Evolutionary conservation across 2,329 filamentous ascomycete species (phyloP), one percentile per base, ranked within the genome.

Genomic region (Fusarium illudens): DNA sequence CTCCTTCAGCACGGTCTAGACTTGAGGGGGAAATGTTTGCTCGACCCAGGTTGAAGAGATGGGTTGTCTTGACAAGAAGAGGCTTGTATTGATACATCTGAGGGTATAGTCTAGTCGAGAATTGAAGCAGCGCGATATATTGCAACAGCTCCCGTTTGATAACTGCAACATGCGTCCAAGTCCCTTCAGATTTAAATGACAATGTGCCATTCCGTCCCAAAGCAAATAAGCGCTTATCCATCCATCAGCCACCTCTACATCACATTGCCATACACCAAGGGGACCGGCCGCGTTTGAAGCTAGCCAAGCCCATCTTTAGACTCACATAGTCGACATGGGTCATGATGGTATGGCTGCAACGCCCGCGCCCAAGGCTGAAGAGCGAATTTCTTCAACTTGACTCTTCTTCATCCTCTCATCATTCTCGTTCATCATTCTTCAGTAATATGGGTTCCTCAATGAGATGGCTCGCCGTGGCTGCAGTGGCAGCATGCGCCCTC

Each of bases 401-500:
- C 15, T n/a, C 20, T 37, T 13, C 20, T 53, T 34, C 37, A 53
- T 22, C 12, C 13, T 42, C 9, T n/a, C 11, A 51, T 39, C 19
- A 13, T 49, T 7, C 7, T 29, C 29, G 20, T 20, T 15, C 29
- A 11, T 37, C 27, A 15, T 11, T 20, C 36, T 30, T 15, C 46
- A 52, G 20, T 1, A 52, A 17, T 1, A 66, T 65, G 62, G 34
- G 57, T 15, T 62, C 58, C 11, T 54, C 64, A 17, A 65, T 51
- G 62, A 65, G 62, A 53, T 67, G 59, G 51, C 37, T 60, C 15
- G 54, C 59, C 34, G 29, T 60, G 15, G 63, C 59, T 22, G 59
- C 56, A 46, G 27, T 70, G 20, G 22, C 34, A 30, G 20, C 55
- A 51, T 70, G 17, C 37, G 52, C 59, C 17, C 53, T 62, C 12